Percentiles rank a stretch among this genome's conserved stretches.
Conservation (phyloP, 139 green algal species). For the Chlorella sp. region DNA sequence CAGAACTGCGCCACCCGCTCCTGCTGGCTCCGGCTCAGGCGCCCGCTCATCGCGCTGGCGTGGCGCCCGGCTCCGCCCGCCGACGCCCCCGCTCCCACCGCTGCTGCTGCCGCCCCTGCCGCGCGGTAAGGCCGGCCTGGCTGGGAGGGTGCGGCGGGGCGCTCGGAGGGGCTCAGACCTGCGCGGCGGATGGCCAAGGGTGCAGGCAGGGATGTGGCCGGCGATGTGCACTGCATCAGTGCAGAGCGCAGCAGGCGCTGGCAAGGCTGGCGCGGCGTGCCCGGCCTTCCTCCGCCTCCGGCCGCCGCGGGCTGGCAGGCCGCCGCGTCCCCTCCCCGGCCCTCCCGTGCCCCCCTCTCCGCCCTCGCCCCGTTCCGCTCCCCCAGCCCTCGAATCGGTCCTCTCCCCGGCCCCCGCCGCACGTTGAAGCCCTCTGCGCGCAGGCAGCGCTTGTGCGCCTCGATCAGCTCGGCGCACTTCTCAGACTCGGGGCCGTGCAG, state of each 20-base stretch:
- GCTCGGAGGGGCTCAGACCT: constrained; percentile 2
- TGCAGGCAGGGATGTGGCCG: neutral
- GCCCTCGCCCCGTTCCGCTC: too few relatives aligned
- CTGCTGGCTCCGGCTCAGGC: constrained; percentile 48
- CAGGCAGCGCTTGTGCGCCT: constrained; percentile 91
- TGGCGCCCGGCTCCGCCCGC: too few relatives aligned
- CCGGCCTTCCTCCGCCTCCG: too few relatives aligned
- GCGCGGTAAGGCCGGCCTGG: neutral
- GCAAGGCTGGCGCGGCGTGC: too few relatives aligned
- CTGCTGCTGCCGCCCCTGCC: neutral
- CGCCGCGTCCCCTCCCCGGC: too few relatives aligned
- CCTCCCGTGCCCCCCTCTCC: too few relatives aligned
- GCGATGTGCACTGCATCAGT: neutral
- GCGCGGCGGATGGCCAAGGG: neutral
- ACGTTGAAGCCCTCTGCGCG: constrained; percentile 92
- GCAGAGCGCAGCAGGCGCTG: neutral
- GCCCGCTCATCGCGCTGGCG: constrained; percentile 21
- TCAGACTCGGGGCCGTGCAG: constrained; percentile 70
- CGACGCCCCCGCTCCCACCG: neutral
- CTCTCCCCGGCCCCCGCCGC: too few relatives aligned
- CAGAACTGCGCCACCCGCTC: constrained; percentile 54
- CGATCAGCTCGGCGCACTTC: constrained; percentile 80
- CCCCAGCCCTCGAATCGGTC: too few relatives aligned
- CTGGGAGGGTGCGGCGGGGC: neutral
- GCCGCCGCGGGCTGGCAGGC: too few relatives aligned